Conservation (phyloP, 352 stramenopile genomes). For the Thraustochytrium sp. region DNA sequence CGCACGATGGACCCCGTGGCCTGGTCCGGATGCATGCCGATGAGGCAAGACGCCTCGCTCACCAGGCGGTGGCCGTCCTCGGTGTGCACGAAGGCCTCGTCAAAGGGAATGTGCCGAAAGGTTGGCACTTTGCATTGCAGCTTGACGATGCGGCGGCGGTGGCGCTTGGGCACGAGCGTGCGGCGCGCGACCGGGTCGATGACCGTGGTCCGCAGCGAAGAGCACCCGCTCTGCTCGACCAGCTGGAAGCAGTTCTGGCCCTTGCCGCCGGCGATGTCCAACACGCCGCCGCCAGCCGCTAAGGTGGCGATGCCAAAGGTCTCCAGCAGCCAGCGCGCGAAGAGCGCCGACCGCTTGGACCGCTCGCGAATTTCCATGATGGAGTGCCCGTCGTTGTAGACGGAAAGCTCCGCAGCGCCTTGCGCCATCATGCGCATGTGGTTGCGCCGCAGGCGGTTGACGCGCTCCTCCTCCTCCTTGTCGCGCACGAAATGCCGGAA, state of each 20-base stretch:
- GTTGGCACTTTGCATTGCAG: neutral
- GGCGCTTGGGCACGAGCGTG: slow-evolving; percentile 15
- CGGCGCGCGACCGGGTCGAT: slow-evolving; percentile 59
- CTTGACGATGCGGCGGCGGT: neutral
- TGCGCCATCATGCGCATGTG: neutral
- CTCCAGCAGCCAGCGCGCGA: slow-evolving; percentile 62
- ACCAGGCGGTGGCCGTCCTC: neutral
- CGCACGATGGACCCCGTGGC: slow-evolving; percentile 90
- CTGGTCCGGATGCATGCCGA: slow-evolving; percentile 91
- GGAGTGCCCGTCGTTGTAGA: neutral
- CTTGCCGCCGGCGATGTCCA: slow-evolving; percentile 71
- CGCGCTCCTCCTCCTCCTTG: slow-evolving; percentile 17
- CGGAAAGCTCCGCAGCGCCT: neutral
- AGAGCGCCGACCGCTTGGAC: slow-evolving; percentile 5
- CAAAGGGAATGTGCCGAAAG: slow-evolving; percentile 6
- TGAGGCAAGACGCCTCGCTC: slow-evolving; percentile 62
- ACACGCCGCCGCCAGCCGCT: slow-evolving; percentile 57
- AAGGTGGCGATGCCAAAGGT: slow-evolving; percentile 63
- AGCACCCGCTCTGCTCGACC: slow-evolving; percentile 54
- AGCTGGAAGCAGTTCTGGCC: slow-evolving; percentile 67
- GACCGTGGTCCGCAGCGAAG: slow-evolving; percentile 67
- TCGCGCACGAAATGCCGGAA: slow-evolving; percentile 15
- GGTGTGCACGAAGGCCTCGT: slow-evolving; percentile 1
- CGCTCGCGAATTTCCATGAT: neutral
- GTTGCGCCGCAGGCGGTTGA: slow-evolving; percentile 7